Percentiles rank a stretch among this genome's conserved stretches.
phyloP scores from a whole-genome alignment of 2,329 filamentous ascomycete genomes.

The Harringtonia aguacate region DNA sequence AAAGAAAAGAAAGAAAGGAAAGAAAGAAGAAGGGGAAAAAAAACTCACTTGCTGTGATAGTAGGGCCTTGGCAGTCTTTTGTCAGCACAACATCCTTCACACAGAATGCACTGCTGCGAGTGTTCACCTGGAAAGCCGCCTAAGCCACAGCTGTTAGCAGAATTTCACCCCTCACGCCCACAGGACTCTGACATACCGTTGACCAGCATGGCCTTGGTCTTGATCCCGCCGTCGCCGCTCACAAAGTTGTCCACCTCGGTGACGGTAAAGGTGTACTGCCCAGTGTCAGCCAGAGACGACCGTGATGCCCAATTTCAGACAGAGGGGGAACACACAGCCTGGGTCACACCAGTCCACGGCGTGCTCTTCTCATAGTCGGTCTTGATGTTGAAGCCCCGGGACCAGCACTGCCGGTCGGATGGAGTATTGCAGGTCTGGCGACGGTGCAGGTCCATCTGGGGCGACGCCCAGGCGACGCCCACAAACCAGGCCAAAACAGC shows the following conservation, averaged over 20 bases:
- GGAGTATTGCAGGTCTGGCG: conserved; percentile 10
- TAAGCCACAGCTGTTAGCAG: neutral
- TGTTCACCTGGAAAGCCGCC: conserved; percentile 7
- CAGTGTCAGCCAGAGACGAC: neutral
- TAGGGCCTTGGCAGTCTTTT: no score
- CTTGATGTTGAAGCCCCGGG: conserved; percentile 11
- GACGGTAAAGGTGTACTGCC: conserved; percentile 11
- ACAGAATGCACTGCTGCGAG: no score
- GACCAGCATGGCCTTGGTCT: conserved; percentile 14
- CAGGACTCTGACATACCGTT: conserved; percentile 12
- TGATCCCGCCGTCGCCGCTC: conserved; percentile 11
- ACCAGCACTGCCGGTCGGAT: conserved; percentile 12
- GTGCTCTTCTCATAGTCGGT: conserved; percentile 13
- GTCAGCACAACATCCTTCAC: no score
- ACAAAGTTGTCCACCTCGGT: conserved; percentile 12
- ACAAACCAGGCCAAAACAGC: no score
- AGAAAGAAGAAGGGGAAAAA: no score
- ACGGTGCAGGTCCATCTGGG: neutral
- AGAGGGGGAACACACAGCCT: neutral
- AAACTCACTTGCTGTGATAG: conserved; percentile 4
- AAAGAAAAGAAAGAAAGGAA: no score
- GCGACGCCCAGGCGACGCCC: neutral
- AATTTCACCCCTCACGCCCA: no score
- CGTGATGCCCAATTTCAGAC: neutral
- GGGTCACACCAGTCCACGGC: conserved; percentile 11